A percentile compares a stretch with the other conserved stretches of the same genome.
Conservation (phyloP, 2,329 filamentous ascomycete genomes). For the Hypoxylon sp. region DNA sequence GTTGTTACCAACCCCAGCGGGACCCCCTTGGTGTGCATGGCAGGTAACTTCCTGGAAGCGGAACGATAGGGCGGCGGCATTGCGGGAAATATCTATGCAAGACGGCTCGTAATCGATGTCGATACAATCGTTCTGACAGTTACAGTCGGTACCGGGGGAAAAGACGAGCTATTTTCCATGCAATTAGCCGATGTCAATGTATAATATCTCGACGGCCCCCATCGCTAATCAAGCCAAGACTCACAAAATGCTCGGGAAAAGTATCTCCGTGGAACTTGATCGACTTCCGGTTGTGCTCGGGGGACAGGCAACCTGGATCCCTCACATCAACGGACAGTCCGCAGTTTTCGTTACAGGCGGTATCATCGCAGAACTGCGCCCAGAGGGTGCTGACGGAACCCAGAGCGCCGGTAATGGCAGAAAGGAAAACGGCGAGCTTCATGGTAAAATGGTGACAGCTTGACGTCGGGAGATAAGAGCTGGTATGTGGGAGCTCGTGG, state of each 20-base stretch:
- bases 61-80: slow-evolving; percentile 19
- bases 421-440: slow-evolving; percentile 7
- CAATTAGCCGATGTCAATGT: neutral
- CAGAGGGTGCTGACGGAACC: slow-evolving; percentile 19
- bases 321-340: slow-evolving; percentile 18
- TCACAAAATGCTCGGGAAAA: slow-evolving; percentile 11
- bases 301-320: slow-evolving; percentile 20
- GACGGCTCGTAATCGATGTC: slow-evolving; percentile 7
- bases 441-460: neutral
- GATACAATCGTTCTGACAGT: slow-evolving; percentile 36
- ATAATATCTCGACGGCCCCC: neutral
- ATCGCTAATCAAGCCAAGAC: neutral
- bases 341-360: slow-evolving; percentile 27
- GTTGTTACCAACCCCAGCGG: slow-evolving; percentile 29
- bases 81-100: slow-evolving; percentile 31
- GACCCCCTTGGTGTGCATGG: slow-evolving; percentile 22
- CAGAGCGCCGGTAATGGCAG: neutral
- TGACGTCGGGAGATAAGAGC: neutral
- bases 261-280: slow-evolving; percentile 21
- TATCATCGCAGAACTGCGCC: slow-evolving; percentile 38
- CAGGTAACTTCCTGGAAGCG: slow-evolving; percentile 36
- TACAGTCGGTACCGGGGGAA: slow-evolving; percentile 28
- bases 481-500: neutral
- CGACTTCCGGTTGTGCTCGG: slow-evolving; percentile 16
- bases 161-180: slow-evolving; percentile 22